Evolutionary conservation across 495 filamentous ascomycete genomes (phyloP).

Genomic region (Tuber umbilicatum): DNA sequence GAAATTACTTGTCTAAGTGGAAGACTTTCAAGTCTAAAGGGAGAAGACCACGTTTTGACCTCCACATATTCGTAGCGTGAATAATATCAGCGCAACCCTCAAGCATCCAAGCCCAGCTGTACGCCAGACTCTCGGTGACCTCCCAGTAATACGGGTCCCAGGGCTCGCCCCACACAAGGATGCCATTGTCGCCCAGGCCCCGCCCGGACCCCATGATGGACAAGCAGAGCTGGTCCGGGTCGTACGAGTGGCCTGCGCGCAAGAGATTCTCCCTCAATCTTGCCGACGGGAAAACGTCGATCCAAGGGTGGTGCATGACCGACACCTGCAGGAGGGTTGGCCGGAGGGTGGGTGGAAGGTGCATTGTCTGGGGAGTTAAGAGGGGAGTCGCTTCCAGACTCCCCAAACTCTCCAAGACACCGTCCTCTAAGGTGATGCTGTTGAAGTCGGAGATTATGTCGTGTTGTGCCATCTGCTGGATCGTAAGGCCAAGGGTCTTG

Average conservation of each 20-base stretch:
- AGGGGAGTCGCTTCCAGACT: not conserved
- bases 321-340: slow-evolving; percentile 48
- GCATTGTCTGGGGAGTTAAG: not conserved
- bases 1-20: not conserved
- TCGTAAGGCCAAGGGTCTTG: slow-evolving; percentile 18
- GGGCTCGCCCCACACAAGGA: slow-evolving; percentile 49
- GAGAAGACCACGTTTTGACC: slow-evolving; percentile 39
- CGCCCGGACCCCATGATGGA: slow-evolving; percentile 46
- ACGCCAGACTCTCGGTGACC: slow-evolving; percentile 44
- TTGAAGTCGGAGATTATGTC: slow-evolving; percentile 26
- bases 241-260: slow-evolving; percentile 42
- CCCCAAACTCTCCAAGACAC: not conserved
- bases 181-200: slow-evolving; percentile 26
- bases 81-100: slow-evolving; percentile 44
- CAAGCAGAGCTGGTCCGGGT: slow-evolving; percentile 46
- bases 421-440: slow-evolving; percentile 11
- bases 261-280: slow-evolving; percentile 51
- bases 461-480: not conserved
- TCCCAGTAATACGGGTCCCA: slow-evolving; percentile 48
- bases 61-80: slow-evolving; percentile 47
- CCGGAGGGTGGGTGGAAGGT: slow-evolving; percentile 45
- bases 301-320: slow-evolving; percentile 49
- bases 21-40: slow-evolving; percentile 4
- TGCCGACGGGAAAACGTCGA: slow-evolving; percentile 52
- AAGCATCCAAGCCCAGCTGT: slow-evolving; percentile 47